Percentiles rank a stretch among this genome's conserved stretches.
Evolutionary conservation across 345 rosid species (phyloP).

Genomic region (Populus simonii): DNA sequence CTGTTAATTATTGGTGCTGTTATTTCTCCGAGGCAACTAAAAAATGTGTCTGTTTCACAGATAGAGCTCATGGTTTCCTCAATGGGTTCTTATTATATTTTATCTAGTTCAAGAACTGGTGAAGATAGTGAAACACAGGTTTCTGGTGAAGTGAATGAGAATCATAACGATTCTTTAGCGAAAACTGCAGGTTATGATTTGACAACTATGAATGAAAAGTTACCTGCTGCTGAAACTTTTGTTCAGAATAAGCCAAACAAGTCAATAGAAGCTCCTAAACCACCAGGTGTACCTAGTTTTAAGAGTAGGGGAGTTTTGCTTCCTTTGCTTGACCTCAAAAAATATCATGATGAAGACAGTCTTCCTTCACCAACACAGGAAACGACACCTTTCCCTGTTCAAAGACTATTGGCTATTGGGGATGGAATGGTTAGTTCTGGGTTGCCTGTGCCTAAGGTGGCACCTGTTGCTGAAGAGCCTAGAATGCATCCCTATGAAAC

Average conservation of each 20-base stretch:
- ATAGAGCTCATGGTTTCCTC: slow-evolving; percentile 47
- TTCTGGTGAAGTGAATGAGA: slow-evolving; percentile 21
- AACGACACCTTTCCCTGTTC: slow-evolving; percentile 49
- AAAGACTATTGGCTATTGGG: slow-evolving; percentile 33
- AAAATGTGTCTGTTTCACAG: slow-evolving; percentile 40
- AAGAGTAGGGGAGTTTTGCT: slow-evolving; percentile 53
- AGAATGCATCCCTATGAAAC: slow-evolving; percentile 65
- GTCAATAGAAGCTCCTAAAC: slow-evolving; percentile 38
- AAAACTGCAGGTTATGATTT: slow-evolving; percentile 25
- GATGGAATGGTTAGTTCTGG: slow-evolving; percentile 38
- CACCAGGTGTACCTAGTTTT: slow-evolving; percentile 32
- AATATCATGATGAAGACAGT: slow-evolving; percentile 88
- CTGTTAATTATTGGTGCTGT: slow-evolving; percentile 3
- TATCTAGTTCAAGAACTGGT: slow-evolving; percentile 20
- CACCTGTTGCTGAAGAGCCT: slow-evolving; percentile 30
- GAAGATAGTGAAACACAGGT: slow-evolving; percentile 33
- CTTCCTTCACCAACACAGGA: slow-evolving; percentile 96
- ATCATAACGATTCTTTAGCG: slow-evolving; percentile 29
- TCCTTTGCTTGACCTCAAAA: slow-evolving; percentile 90
- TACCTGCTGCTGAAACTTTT: slow-evolving; percentile 21
- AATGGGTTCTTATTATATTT: slow-evolving; percentile 26
- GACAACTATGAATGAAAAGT: slow-evolving; percentile 11
- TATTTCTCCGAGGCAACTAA: slow-evolving; percentile 18
- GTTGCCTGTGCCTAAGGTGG: slow-evolving; percentile 33
- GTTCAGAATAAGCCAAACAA: slow-evolving; percentile 30